Evolutionary conservation across 805 yeast genomes (phyloP), one percentile per base, ranked within the genome.

Genomic region (Hemisphaericaspora nanyangensis): DNA sequence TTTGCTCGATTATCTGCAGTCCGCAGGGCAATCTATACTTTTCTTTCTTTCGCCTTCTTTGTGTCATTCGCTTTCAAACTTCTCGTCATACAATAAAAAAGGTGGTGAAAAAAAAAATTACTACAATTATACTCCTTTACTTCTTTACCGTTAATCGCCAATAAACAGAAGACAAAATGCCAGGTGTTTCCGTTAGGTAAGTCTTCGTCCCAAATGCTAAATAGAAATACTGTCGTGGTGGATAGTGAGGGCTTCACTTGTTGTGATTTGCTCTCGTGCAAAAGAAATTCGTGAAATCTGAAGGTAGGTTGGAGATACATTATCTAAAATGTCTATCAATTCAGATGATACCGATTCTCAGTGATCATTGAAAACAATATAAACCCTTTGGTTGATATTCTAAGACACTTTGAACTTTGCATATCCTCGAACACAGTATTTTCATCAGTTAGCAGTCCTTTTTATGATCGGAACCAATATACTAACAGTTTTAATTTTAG

Each of bases 151-250:
- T 39, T 40, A 36, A 42, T 37, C 30, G 41, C 17, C 27, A 38
- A 17, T 31, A 39, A 26, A 35, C 42, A 44, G 58, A 55, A 65
- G 63, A 61, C 72, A 79, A 76, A 65, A 88, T 88, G 96, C 85
- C 95, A 81, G 95, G 95, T 86, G 90, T 83, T 82, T 82, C 96
- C 79, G 96, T 88, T 74, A 87, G 91, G 95, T 86, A 85, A 68
- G 95, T 85, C 16, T 24, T 20, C 18, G 35, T 33, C 29, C 24
- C 24, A 22, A 38, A 16, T 25, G 29, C 17, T 26, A 19, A 28
- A 16, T 32, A 24, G 29, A 34, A 33, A 37, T 30, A 40, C 40
- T 51, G 55, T 54, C 53, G 55, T 54, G 56, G 57, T 51, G 55
- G 57, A 51, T 49, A 44, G 54, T 37, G 51, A 50, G 55, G 34